A percentile compares a stretch with the other conserved stretches of the same genome.
phyloP scores from a whole-genome alignment of 768 basidiomycete genomes.

The Hortiboletus campestris region DNA sequence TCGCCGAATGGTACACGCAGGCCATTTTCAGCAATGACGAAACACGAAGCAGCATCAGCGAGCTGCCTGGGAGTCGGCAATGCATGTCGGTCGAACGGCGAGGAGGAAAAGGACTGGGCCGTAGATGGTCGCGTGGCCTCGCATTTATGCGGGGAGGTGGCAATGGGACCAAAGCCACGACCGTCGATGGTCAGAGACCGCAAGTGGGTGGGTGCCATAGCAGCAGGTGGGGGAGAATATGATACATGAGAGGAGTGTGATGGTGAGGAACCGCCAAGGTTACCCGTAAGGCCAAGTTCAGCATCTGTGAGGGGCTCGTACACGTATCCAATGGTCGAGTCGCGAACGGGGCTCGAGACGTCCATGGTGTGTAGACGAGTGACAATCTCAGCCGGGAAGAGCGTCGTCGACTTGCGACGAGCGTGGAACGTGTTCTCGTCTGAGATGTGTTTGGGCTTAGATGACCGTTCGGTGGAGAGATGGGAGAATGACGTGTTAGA shows the following conservation, averaged over 20 bases:
- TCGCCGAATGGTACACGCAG: slow-evolving; percentile 65
- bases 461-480: slow-evolving; percentile 21
- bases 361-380: slow-evolving; percentile 32
- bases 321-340: slow-evolving; percentile 22
- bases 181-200: slow-evolving; percentile 24
- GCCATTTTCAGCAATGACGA: slow-evolving; percentile 69
- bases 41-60: slow-evolving; percentile 55
- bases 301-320: slow-evolving; percentile 31
- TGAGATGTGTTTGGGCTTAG: slow-evolving; percentile 24
- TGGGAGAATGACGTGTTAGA: slow-evolving; percentile 29
- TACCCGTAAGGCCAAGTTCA: slow-evolving; percentile 22
- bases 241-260: slow-evolving; percentile 16
- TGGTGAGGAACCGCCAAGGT: slow-evolving; percentile 7
- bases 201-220: slow-evolving; percentile 14
- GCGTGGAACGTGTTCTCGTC: slow-evolving; percentile 36
- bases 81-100: slow-evolving; percentile 42
- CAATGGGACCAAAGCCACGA: slow-evolving; percentile 1
- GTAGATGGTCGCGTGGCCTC: slow-evolving; percentile 18
- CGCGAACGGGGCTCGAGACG: slow-evolving; percentile 25
- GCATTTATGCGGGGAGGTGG: not conserved
- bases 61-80: slow-evolving; percentile 58
- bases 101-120: slow-evolving; percentile 7
- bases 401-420: slow-evolving; percentile 34
- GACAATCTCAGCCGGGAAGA: slow-evolving; percentile 30
- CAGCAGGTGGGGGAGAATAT: slow-evolving; percentile 4